Base-by-base conservation (phyloP, 345 rosid genomes). In the Acer saccharum region DNA sequence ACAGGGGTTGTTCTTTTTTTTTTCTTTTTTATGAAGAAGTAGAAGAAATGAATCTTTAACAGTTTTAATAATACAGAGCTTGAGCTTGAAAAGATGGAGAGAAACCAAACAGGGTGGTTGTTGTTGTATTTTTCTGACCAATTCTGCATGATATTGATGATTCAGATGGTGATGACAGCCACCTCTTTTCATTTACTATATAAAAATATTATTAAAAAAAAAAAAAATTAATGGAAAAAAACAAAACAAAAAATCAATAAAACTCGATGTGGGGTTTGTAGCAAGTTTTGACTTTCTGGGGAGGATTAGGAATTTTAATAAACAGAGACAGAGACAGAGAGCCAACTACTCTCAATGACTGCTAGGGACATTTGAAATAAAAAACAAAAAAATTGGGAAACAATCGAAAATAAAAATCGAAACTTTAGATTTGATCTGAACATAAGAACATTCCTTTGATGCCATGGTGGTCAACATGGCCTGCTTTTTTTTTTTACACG, bases 71-170 rank as follows among this genome's bases (percentile, higher is more conserved):
- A 60, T 3, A 21, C 23, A 20, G 10, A 21, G 12, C 25, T 9
- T 20, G 27, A 60, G 64, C 64, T 60, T 60, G 64, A 10, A 60
- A 60, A 21, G 6, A 20, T 60, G 13, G 64, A n/a, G 25, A 60
- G 62, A 57, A 1, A 20, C 8, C 7, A 57, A 14, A 50, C 55
- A 11, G 18, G 55, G 55, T 50, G 18, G 55, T 50, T 0, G 55
- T 61, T 46, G 27, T 20, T 60, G 64, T 55, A 76, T 46, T 7
- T 66, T 55, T 66, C 35, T 55, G 78, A 76, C 78, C 72, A 67
- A 55, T 66, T 76, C 72, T 60, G 64, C 12, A 60, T 60, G 4
- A 60, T 21, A 20, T 16, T 3, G 58, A 16, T 16, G n/a, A 16
- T 54, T 1, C 20, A n/a, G 10, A 65, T 3, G 3, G 41, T 20